These are phyloP conservation scores for Mycena haematopus DNA, from an alignment of 768 basidiomycete species.

Conservation along the genomic window DNA sequence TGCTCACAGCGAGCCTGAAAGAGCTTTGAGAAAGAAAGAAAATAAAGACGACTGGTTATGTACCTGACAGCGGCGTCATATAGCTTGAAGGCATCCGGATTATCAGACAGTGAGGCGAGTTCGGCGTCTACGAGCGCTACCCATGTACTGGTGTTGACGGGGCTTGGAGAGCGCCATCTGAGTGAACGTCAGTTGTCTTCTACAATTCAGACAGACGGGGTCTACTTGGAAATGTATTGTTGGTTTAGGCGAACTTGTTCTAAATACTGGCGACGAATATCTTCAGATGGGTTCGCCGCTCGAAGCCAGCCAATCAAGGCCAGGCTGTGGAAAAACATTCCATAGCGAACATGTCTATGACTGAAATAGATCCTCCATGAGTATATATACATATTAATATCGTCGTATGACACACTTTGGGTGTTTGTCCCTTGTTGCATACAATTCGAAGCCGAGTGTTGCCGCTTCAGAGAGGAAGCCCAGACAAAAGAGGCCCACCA, in stretches of 20 bases:
- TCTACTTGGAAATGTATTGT: constrained; percentile 62
- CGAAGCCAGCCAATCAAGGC: constrained; percentile 68
- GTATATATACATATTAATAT: background rate
- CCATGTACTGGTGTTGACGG: constrained; percentile 74
- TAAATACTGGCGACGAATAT: constrained; percentile 49
- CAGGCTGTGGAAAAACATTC: constrained; percentile 73
- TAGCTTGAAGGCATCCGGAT: constrained; percentile 64
- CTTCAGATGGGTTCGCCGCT: constrained; percentile 44
- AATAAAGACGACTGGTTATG: no score
- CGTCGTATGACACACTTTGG: constrained; percentile 63
- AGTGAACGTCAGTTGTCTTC: constrained; percentile 4
- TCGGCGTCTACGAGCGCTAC: constrained; percentile 76
- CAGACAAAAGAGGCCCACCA: constrained; percentile 68
- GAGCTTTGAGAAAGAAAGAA: background rate
- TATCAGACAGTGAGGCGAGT: constrained; percentile 61
- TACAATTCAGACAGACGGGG: constrained; percentile 3
- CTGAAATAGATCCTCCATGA: constrained; percentile 39
- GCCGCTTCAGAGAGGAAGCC: constrained; percentile 68
- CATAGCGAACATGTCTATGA: constrained; percentile 73
- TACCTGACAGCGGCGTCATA: constrained; percentile 76
- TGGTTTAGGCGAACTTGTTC: constrained; percentile 68
- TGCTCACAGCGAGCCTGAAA: constrained; percentile 64
- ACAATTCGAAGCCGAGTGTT: constrained; percentile 66
- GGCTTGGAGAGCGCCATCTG: constrained; percentile 75
- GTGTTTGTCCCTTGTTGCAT: constrained; percentile 60